Conservation (phyloP, 495 filamentous ascomycete genomes). For the Annulohypoxylon stygium region DNA sequence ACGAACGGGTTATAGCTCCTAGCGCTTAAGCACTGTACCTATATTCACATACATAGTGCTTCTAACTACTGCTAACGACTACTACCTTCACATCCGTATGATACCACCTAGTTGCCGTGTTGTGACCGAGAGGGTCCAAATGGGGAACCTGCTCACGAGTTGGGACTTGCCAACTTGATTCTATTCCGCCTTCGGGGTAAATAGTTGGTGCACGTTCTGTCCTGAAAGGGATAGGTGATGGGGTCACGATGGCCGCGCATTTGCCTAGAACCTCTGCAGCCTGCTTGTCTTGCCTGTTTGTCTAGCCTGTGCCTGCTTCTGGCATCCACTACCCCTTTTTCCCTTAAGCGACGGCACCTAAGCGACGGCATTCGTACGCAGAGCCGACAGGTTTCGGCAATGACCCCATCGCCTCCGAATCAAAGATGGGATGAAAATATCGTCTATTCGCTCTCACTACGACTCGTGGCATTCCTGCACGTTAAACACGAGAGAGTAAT, state of each 20-base stretch:
- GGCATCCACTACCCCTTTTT: constrained; percentile 9
- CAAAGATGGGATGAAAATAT: constrained; percentile 12
- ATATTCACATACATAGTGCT: constrained; percentile 1
- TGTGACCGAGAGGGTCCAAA: constrained; percentile 3
- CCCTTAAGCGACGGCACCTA: constrained; percentile 5
- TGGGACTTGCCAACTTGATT: constrained; percentile 10
- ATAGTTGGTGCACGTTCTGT: neutral
- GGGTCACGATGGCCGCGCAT: constrained; percentile 4
- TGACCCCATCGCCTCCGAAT: constrained; percentile 9
- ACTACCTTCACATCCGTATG: constrained; percentile 8
- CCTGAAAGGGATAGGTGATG: neutral
- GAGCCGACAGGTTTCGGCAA: constrained; percentile 13
- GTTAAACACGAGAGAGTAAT: constrained; percentile 17
- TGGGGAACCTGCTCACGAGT: constrained; percentile 5
- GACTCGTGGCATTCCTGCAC: constrained; percentile 5
- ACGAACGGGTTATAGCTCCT: constrained; percentile 12
- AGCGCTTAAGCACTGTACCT: constrained; percentile 14
- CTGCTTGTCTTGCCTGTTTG: neutral
- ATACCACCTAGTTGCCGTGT: constrained; percentile 6
- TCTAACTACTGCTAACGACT: constrained; percentile 5
- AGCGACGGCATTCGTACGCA: constrained; percentile 3
- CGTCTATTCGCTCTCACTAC: neutral
- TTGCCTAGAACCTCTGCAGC: neutral
- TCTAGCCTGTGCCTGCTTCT: neutral
- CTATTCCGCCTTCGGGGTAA: neutral